These are phyloP conservation scores for Coelastrella sp. DNA, from an alignment of 139 green algal species.

Conservation along the genomic window DNA sequence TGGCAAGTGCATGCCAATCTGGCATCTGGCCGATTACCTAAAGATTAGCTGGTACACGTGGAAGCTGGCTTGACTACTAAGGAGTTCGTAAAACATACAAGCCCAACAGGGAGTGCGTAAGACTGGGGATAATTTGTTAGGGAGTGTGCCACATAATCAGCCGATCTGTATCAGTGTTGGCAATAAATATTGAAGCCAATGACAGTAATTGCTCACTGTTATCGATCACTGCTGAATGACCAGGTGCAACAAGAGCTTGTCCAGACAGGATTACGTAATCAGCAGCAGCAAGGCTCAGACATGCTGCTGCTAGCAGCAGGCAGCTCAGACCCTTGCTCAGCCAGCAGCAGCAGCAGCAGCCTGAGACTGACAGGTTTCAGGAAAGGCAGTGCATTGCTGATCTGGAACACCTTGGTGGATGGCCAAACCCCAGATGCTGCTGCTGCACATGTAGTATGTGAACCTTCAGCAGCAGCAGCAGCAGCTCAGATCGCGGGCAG, in stretches of 20 bases:
- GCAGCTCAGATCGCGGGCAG: neutral
- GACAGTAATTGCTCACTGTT: no score
- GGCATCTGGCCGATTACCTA: no score
- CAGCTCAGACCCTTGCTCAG: neutral
- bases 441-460: slow-evolving; percentile 13
- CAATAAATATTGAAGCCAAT: no score
- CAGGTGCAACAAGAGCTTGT: slow-evolving; percentile 26
- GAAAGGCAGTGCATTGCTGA: slow-evolving; percentile 34
- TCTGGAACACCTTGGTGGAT: slow-evolving; percentile 34
- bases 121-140: no score
- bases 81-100: no score
- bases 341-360: slow-evolving; percentile 7
- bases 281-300: neutral
- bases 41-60: no score
- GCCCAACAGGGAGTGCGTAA: no score
- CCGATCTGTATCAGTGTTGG: no score
- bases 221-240: neutral
- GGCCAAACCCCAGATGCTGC: slow-evolving; percentile 18
- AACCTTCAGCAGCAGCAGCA: no score
- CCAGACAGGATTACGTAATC: neutral
- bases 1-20: no score
- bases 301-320: slow-evolving; percentile 2
- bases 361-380: slow-evolving; percentile 25
- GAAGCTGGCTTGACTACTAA: no score
- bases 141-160: no score